Conservation (phyloP, 257 asterid genomes). For the Schizonepeta tenuifolia region DNA sequence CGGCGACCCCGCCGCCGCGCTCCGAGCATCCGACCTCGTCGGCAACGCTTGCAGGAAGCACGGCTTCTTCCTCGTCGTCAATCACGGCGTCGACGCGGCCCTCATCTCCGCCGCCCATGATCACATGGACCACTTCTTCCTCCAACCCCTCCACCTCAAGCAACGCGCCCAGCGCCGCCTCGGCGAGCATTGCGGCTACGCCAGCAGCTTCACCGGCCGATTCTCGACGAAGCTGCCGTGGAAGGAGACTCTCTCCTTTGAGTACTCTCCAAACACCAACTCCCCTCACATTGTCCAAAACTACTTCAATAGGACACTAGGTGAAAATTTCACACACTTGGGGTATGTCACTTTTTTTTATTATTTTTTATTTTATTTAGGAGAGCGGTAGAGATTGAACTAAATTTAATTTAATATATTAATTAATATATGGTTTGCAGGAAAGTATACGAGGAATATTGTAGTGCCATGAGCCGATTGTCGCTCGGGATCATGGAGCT, state of each 20-base stretch:
- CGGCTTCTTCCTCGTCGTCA: constrained; percentile 80
- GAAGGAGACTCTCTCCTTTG: constrained; percentile 93
- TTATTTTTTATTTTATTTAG: neutral
- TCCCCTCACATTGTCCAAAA: constrained; percentile 58
- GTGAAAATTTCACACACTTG: constrained; percentile 51
- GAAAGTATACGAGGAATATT: constrained; percentile 68
- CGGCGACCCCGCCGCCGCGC: constrained; percentile 52
- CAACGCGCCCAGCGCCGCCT: constrained; percentile 63
- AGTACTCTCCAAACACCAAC: constrained; percentile 43
- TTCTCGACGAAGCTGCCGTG: constrained; percentile 90
- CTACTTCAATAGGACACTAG: constrained; percentile 55
- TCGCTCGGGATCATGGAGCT: constrained; percentile 90
- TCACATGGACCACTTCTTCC: constrained; percentile 69
- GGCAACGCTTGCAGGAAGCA: constrained; percentile 72
- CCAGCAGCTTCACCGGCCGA: constrained; percentile 89
- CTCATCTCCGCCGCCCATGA: constrained; percentile 68
- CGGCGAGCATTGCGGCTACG: constrained; percentile 90
- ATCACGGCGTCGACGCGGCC: constrained; percentile 64
- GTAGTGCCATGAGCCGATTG: constrained; percentile 69
- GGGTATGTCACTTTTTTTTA: constrained; percentile 50
- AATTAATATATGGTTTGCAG: constrained; percentile 33
- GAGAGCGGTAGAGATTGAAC: no score
- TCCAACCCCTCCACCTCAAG: constrained; percentile 60
- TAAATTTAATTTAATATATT: neutral
- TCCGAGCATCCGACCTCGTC: constrained; percentile 53